Conservation (phyloP, 352 stramenopile genomes). For the Phytopythium aichiense region DNA sequence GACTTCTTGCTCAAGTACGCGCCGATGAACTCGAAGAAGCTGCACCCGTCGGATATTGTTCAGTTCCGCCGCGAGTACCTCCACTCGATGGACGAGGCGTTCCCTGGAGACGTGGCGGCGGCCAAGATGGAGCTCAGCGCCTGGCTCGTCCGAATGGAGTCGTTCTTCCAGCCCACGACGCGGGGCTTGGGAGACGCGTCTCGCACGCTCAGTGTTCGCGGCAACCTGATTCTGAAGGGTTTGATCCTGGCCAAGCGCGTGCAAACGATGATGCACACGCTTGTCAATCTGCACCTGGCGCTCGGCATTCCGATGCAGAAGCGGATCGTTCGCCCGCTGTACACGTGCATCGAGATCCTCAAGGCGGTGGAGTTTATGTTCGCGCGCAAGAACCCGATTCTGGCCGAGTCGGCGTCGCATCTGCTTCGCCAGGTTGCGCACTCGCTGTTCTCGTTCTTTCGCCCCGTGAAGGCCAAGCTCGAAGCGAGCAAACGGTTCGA, state of each 20-base stretch:
- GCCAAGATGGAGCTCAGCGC: slow-evolving; percentile 80
- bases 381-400: slow-evolving; percentile 77
- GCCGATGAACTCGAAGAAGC: slow-evolving; percentile 81
- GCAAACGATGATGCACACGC: slow-evolving; percentile 88
- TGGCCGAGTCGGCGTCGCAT: slow-evolving; percentile 70
- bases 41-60: slow-evolving; percentile 68
- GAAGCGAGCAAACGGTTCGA: slow-evolving; percentile 86
- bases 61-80: slow-evolving; percentile 81
- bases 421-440: slow-evolving; percentile 77
- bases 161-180: slow-evolving; percentile 81
- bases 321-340: slow-evolving; percentile 75
- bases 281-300: slow-evolving; percentile 87
- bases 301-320: slow-evolving; percentile 86
- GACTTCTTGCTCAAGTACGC: slow-evolving; percentile 86
- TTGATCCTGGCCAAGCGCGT: slow-evolving; percentile 87
- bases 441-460: slow-evolving; percentile 77
- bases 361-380: slow-evolving; percentile 94
- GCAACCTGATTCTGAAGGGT: slow-evolving; percentile 90
- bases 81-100: slow-evolving; percentile 74
- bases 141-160: slow-evolving; percentile 87
- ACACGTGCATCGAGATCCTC: slow-evolving; percentile 88
- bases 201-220: slow-evolving; percentile 77
- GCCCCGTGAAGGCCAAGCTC: slow-evolving; percentile 73
- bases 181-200: slow-evolving; percentile 64
- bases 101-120: slow-evolving; percentile 69